phyloP scores from a whole-genome alignment of 2,329 filamentous ascomycete genomes.

The Ophiocordyceps camponoti-saundersi region DNA sequence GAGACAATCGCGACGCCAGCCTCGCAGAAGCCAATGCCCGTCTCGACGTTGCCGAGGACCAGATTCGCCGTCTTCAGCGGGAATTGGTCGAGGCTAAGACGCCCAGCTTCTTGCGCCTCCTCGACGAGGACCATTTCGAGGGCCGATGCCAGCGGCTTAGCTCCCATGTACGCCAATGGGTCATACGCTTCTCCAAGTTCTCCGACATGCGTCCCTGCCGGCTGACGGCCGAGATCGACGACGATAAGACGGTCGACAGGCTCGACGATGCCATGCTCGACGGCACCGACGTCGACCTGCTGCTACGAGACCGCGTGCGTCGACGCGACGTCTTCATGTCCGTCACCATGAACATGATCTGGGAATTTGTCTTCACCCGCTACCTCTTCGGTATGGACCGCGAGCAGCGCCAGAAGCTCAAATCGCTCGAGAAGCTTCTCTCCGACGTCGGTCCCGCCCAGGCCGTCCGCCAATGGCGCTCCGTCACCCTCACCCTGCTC shows the following conservation, averaged over 20 bases:
- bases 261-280: conserved; percentile 91
- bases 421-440: conserved; percentile 82
- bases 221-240: conserved; percentile 65
- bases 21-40: conserved; percentile 60
- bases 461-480: conserved; percentile 95
- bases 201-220: conserved; percentile 84
- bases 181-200: conserved; percentile 93
- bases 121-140: conserved; percentile 89
- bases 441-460: conserved; percentile 71
- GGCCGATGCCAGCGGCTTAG: conserved; percentile 86
- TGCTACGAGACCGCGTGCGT: conserved; percentile 73
- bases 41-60: conserved; percentile 52
- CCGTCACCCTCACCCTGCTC: conserved; percentile 81
- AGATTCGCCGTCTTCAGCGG: conserved; percentile 33
- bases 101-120: conserved; percentile 51
- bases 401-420: conserved; percentile 94
- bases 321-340: conserved; percentile 96
- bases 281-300: conserved; percentile 78
- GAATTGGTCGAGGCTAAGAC: conserved; percentile 38
- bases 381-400: conserved; percentile 98
- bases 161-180: conserved; percentile 94
- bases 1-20: conserved; percentile 40
- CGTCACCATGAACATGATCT: conserved; percentile 97
- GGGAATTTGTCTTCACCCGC: conserved; percentile 95
- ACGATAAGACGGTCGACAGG: conserved; percentile 85